A percentile compares a stretch with the other conserved stretches of the same genome.
Conservation (phyloP, 2,329 filamentous ascomycete genomes). For the Apiospora koreana region DNA sequence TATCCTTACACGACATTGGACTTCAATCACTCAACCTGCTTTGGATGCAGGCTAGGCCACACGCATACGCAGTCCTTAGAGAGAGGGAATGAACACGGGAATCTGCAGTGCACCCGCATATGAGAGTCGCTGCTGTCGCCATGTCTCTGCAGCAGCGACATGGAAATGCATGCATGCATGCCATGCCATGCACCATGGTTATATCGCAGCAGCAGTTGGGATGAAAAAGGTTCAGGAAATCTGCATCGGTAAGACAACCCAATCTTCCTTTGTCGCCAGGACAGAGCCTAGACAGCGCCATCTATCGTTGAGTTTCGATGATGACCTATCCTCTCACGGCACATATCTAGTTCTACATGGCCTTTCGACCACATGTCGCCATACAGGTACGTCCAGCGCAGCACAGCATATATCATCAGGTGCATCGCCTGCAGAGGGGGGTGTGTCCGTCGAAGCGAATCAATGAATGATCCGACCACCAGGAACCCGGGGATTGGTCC, state of each 20-base stretch:
- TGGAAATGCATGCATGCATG: not conserved
- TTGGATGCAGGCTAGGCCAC: not conserved
- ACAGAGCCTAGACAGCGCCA: not conserved
- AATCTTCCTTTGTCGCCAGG: not conserved
- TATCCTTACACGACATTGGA: not conserved
- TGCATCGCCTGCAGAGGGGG: not conserved
- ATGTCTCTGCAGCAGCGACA: not conserved
- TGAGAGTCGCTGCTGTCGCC: not conserved
- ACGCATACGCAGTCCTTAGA: not conserved
- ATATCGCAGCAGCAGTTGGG: not conserved
- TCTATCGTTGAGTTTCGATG: too few species aligned
- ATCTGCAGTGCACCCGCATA: not conserved
- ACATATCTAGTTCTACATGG: not conserved
- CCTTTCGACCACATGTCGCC: not conserved
- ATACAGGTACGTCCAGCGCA: conserved; percentile 2
- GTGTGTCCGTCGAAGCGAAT: not conserved
- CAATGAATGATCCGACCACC: not conserved
- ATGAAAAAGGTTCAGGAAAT: not conserved
- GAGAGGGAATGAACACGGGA: not conserved
- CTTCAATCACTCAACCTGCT: not conserved
- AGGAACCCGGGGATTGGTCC: not conserved
- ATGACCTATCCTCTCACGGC: not conserved
- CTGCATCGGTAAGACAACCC: not conserved
- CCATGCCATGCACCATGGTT: not conserved
- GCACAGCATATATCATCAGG: not conserved